Evolutionary conservation across 352 stramenopile genomes (phyloP).

Genomic region (Phytophthora cactorum): DNA sequence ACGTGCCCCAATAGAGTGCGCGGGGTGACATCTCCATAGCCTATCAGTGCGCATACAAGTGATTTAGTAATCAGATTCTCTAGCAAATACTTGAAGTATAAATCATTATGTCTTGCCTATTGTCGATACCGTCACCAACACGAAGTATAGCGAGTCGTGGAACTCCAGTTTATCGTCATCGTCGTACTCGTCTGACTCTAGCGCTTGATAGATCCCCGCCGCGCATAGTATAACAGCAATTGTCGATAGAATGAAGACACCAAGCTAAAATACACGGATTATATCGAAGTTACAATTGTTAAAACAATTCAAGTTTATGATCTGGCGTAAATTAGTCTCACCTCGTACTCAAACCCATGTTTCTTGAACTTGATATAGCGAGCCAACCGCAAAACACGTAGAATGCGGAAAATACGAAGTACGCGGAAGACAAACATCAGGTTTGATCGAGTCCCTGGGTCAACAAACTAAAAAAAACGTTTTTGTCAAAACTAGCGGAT

Average conservation of each 20-base stretch:
- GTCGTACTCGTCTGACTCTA: slow-evolving; percentile 53
- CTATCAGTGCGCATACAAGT: slow-evolving; percentile 18
- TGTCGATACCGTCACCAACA: slow-evolving; percentile 74
- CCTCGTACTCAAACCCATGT: slow-evolving; percentile 79
- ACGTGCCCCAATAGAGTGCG: slow-evolving; percentile 58
- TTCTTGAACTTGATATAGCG: slow-evolving; percentile 67
- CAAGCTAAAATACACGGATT: slow-evolving; percentile 36
- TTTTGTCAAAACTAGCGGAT: background rate
- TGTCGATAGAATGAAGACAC: slow-evolving; percentile 70
- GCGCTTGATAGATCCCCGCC: slow-evolving; percentile 67
- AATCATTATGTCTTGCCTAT: slow-evolving; percentile 47
- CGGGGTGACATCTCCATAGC: slow-evolving; percentile 73
- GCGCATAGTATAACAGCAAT: slow-evolving; percentile 70
- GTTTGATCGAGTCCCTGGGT: slow-evolving; percentile 49
- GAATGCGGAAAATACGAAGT: slow-evolving; percentile 70
- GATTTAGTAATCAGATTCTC: background rate
- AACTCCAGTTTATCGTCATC: slow-evolving; percentile 47
- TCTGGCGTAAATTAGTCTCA: slow-evolving; percentile 11
- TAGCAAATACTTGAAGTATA: background rate
- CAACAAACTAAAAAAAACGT: slow-evolving; percentile 45
- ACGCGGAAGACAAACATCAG: slow-evolving; percentile 74
- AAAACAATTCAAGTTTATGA: background rate
- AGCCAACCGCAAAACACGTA: slow-evolving; percentile 66
- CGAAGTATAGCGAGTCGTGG: slow-evolving; percentile 77
- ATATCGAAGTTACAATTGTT: background rate